Percentiles rank a stretch among this genome's conserved stretches.
Conservation (phyloP, 352 stramenopile species). For the Phytophthora quininea region DNA sequence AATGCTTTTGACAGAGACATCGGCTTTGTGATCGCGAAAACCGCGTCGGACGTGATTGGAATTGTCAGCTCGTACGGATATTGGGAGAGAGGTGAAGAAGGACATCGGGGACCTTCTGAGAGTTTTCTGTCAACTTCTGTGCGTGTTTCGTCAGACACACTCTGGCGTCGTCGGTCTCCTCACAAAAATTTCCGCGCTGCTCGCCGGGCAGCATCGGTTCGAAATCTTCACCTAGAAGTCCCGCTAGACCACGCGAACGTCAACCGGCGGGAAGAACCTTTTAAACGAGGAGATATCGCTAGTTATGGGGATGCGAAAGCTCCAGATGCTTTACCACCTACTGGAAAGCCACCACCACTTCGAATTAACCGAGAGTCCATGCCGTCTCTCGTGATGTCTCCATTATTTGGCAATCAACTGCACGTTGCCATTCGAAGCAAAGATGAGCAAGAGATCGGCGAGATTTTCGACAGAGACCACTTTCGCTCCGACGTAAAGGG, state of each 20-base stretch:
- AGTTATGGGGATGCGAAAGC: conserved; percentile 5
- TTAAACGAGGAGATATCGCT: conserved; percentile 2
- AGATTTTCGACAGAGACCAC: conserved; percentile 38
- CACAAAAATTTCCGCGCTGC: conserved; percentile 31
- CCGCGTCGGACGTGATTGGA: conserved; percentile 51
- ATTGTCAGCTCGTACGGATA: conserved; percentile 65
- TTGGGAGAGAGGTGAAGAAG: conserved; percentile 37
- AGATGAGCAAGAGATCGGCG: conserved; percentile 26
- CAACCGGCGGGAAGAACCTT: conserved; percentile 8
- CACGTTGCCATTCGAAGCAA: conserved; percentile 22
- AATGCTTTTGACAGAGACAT: conserved; percentile 47
- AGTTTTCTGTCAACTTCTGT: conserved; percentile 30
- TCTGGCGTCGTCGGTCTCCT: conserved; percentile 44
- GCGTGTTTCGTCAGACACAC: conserved; percentile 47
- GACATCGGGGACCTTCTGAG: conserved; percentile 11
- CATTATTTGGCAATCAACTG: conserved; percentile 18
- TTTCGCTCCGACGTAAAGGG: conserved; percentile 26
- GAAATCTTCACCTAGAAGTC: conserved; percentile 30
- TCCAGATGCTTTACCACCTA: conserved; percentile 1
- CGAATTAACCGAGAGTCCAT: conserved; percentile 18
- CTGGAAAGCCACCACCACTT: conserved; percentile 5
- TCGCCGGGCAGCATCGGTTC: conserved; percentile 25
- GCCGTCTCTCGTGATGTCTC: conserved; percentile 5
- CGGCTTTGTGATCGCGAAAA: conserved; percentile 66
- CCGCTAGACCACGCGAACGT: conserved; percentile 8